Base-by-base conservation (phyloP, 2,329 filamentous ascomycete genomes). In the Sporothrix phasma region DNA sequence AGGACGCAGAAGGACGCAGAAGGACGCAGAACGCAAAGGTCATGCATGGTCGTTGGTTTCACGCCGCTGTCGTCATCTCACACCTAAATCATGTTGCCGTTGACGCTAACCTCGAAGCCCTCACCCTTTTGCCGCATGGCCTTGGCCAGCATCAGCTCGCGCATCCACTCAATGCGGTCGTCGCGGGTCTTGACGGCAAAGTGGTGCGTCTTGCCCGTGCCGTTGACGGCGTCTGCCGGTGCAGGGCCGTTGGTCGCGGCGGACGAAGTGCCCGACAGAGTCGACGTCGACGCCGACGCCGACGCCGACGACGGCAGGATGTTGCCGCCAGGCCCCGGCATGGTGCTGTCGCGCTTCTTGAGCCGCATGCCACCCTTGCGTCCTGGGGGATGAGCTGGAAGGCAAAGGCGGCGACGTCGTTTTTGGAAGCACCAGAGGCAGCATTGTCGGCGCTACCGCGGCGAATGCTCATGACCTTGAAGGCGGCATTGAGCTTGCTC, bases 131-230 rank as follows among this genome's bases (percentile, higher is more conserved):
- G 88, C 79, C 87, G 89, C 73, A 91, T 79, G 19, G 90, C 90
- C 79, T 94, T 94, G 62, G 90, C 90, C 53, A 95, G 84, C 90
- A 95, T 95, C 66, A 95, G 78, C 81, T 95, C 90, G 63, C 90
- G 82, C 90, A 95, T 95, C 94, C 94, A 99, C 74, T 97, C 93
- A 71, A 97, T 97, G 67, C 93, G 84, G 73, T 97, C 90, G 72
- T 97, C 90, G 15, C 92, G 84, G 70, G 81, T 85, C 76, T 88
- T 88, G 69, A 97, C 93, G 0, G 93, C 90, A 73, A 97, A 97
- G 74, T 97, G 91, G 72, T 97, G 93, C 51, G 90, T 89, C 81
- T 96, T 97, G 70, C 85, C 85, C 11, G 83, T 85, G 64, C 83
- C 84, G 66, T 86, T 86, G 67, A 76, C 77, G 29, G 80, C 72